Conservation (phyloP, 2,329 filamentous ascomycete species). For the Epichloe hybrida region DNA sequence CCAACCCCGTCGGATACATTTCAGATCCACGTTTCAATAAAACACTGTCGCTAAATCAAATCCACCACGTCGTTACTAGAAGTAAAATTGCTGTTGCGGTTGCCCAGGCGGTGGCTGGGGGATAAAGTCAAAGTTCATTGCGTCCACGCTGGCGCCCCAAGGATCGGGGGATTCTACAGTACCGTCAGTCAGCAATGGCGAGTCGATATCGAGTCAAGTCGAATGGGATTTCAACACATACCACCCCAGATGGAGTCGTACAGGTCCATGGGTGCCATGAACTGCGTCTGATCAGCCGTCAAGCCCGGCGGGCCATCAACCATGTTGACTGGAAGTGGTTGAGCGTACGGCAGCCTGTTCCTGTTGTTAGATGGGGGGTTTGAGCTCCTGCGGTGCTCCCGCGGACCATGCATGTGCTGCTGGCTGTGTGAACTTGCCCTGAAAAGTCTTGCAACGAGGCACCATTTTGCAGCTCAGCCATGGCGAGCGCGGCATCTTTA, state of each 20-base stretch:
- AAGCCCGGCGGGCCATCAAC: slow-evolving; percentile 34
- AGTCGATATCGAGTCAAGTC: not conserved
- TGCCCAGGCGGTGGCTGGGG: slow-evolving; percentile 46
- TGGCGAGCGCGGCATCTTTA: slow-evolving; percentile 48
- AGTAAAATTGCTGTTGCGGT: slow-evolving; percentile 44
- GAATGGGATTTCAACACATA: slow-evolving; percentile 21
- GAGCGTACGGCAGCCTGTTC: slow-evolving; percentile 22
- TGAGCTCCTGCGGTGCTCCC: too few relatives aligned
- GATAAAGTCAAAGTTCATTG: slow-evolving; percentile 47
- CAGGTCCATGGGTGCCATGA: slow-evolving; percentile 54
- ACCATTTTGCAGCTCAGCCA: slow-evolving; percentile 52
- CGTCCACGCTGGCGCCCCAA: slow-evolving; percentile 40
- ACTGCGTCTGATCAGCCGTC: slow-evolving; percentile 42
- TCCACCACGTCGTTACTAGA: slow-evolving; percentile 18
- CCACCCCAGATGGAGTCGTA: slow-evolving; percentile 58
- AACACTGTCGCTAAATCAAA: not conserved
- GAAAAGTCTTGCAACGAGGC: slow-evolving; percentile 32
- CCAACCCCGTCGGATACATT: too few relatives aligned
- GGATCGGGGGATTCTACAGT: slow-evolving; percentile 42
- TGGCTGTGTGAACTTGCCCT: slow-evolving; percentile 17
- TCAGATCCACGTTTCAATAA: too few relatives aligned
- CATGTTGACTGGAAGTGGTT: slow-evolving; percentile 22
- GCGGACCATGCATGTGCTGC: not conserved
- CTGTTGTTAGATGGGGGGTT: slow-evolving; percentile 5
- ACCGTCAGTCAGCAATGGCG: not conserved